A percentile compares a stretch with the other conserved stretches of the same genome.
Evolutionary conservation across 495 filamentous ascomycete genomes (phyloP).

Genomic region (Hypomontagnella monticulosa): DNA sequence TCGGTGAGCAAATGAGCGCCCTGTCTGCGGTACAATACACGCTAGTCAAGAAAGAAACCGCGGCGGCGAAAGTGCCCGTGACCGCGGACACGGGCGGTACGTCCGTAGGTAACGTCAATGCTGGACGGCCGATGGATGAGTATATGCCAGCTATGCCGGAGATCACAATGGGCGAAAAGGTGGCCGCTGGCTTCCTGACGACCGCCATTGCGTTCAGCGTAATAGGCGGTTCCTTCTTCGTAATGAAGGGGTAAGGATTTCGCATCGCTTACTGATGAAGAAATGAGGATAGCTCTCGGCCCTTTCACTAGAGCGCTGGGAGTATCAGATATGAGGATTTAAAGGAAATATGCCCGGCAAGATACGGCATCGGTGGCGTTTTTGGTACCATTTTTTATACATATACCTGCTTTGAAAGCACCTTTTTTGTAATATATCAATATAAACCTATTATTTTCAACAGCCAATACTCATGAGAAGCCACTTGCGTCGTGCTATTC

Average conservation of each 20-base stretch:
- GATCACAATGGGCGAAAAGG: constrained; percentile 66
- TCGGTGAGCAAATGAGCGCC: constrained; percentile 79
- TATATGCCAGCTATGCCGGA: constrained; percentile 39
- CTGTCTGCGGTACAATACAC: constrained; percentile 74
- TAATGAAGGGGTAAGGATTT: constrained; percentile 47
- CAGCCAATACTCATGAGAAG: background rate
- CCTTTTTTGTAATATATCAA: constrained; percentile 7
- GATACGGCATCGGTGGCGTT: constrained; percentile 24
- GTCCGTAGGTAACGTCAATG: constrained; percentile 67
- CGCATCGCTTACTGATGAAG: constrained; percentile 10
- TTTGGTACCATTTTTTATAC: constrained; percentile 1
- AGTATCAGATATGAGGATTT: constrained; percentile 9
- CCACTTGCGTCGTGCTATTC: background rate
- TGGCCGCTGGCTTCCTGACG: constrained; percentile 73
- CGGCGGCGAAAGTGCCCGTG: constrained; percentile 55
- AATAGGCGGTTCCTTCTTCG: constrained; percentile 56
- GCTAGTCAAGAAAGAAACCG: constrained; percentile 55
- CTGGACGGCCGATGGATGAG: constrained; percentile 54
- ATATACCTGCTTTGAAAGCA: constrained; percentile 41
- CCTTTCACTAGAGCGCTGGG: background rate
- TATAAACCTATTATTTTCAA: background rate
- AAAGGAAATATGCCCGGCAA: constrained; percentile 19
- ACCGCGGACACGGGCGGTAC: constrained; percentile 71
- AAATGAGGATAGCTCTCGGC: constrained; percentile 18
- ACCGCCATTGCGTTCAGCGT: constrained; percentile 65